These are phyloP conservation scores for Favolaschia claudopus DNA, from an alignment of 768 basidiomycete species.

Conservation along the genomic window DNA sequence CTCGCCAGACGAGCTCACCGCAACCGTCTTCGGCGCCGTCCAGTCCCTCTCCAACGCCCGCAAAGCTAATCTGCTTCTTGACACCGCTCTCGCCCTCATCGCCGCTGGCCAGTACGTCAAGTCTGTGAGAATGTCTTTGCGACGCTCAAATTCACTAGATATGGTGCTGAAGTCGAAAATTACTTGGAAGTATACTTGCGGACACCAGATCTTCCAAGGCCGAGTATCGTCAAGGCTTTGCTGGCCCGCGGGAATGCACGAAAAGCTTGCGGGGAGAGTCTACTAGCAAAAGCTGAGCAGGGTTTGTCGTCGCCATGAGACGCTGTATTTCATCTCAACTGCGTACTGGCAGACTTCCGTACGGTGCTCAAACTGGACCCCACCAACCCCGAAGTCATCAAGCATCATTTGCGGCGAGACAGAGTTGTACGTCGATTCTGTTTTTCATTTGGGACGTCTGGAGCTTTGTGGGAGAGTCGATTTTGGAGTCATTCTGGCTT, in stretches of 20 bases:
- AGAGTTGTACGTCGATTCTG: slow-evolving; percentile 54
- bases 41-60: slow-evolving; percentile 49
- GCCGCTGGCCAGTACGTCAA: slow-evolving; percentile 55
- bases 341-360: slow-evolving; percentile 59
- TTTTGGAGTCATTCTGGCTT: no score
- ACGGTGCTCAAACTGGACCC: slow-evolving; percentile 67
- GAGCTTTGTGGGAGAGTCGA: no score
- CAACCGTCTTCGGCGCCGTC: slow-evolving; percentile 56
- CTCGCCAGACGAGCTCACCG: slow-evolving; percentile 58
- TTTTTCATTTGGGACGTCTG: no score
- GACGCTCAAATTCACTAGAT: slow-evolving; percentile 45
- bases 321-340: neutral
- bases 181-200: slow-evolving; percentile 72
- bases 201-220: slow-evolving; percentile 62
- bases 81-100: slow-evolving; percentile 57
- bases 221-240: slow-evolving; percentile 61
- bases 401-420: slow-evolving; percentile 55
- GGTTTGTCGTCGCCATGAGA: slow-evolving; percentile 45
- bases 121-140: neutral
- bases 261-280: slow-evolving; percentile 59
- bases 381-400: slow-evolving; percentile 60
- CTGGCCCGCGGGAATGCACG: slow-evolving; percentile 67
- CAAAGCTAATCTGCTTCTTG: slow-evolving; percentile 60
- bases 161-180: slow-evolving; percentile 68
- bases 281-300: slow-evolving; percentile 66